Conservation (phyloP, 2,329 filamentous ascomycete genomes). For the Epichloe sylvatica region DNA sequence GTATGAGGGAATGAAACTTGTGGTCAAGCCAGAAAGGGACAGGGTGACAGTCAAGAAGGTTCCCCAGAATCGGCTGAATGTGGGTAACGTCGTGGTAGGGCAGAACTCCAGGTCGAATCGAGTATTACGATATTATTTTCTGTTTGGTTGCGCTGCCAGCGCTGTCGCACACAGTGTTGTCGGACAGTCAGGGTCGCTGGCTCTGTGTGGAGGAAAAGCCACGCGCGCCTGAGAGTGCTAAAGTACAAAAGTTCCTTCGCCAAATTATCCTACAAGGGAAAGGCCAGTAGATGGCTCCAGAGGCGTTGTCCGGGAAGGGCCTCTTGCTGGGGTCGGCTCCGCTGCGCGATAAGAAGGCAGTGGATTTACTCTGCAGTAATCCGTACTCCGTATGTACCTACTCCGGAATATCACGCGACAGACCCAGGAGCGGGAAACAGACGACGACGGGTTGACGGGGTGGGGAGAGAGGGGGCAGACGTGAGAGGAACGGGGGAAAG, state of each 20-base stretch:
- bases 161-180: neutral
- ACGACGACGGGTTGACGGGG: neutral
- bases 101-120: slow-evolving; percentile 5
- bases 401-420: too few relatives aligned
- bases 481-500: neutral
- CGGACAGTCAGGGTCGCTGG: slow-evolving; percentile 1
- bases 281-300: slow-evolving; percentile 18
- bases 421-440: neutral
- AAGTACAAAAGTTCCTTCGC: slow-evolving; percentile 28
- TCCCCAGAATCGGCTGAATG: slow-evolving; percentile 11
- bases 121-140: neutral
- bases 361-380: too few relatives aligned
- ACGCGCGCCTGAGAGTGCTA: slow-evolving; percentile 20
- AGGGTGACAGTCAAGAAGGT: slow-evolving; percentile 9
- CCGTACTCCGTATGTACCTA: too few relatives aligned
- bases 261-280: slow-evolving; percentile 23
- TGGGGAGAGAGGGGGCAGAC: neutral
- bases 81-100: slow-evolving; percentile 10
- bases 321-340: slow-evolving; percentile 9
- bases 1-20: slow-evolving; percentile 15
- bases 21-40: slow-evolving; percentile 7
- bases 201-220: slow-evolving; percentile 18
- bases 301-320: slow-evolving; percentile 12
- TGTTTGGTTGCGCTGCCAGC: neutral
- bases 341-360: slow-evolving; percentile 6